Evolutionary conservation across 306 rosid genomes (phyloP), one percentile per base, ranked within the genome.

Genomic region (Ormosia semicastrata): DNA sequence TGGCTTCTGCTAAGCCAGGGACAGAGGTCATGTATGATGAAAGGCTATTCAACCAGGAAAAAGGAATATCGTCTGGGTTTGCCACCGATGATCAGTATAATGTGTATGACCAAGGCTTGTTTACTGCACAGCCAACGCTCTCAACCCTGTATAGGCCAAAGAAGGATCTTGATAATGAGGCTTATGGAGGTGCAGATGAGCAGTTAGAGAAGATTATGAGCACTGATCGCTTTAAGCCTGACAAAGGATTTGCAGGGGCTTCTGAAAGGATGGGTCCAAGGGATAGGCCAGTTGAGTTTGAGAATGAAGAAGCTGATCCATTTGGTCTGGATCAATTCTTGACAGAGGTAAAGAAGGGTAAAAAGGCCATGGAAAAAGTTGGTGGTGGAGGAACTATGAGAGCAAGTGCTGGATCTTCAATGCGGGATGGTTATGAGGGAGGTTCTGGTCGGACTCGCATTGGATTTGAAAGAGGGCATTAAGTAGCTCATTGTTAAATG

Each of bases 41-140:
- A 53, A 91, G 98, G 82, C 87, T 95, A 11, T 95, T 95, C 78
- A 95, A 93, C 91, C 98, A 95, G 84, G 98, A 95, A 18, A 91
- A 93, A 84, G 98, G 98, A 52, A 93, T 95, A 71, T 86, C 90
- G 6, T 95, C 98, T n/a, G 98, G 98, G 54, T 93, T 95, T 85
- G 92, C 89, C 54, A 89, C 83, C 7, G 98, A 95, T 87, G 98
- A 93, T 85, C 98, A 93, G 68, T 93, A 95, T 88, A 95, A 95
- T 85, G 92, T 95, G 47, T 95, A 95, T 62, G 98, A 95, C 56
- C 82, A 83, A 74, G 98, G 98, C 36, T 83, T 93, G 89, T 91
- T 91, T 64, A 90, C 90, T 41, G 94, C 97, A 7, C 94, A 90
- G 85, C 97, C 98, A 2, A 91, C 97, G 0, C 93, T 95, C 14